phyloP scores from a whole-genome alignment of 768 basidiomycete species.

The Lactarius deliciosus region DNA sequence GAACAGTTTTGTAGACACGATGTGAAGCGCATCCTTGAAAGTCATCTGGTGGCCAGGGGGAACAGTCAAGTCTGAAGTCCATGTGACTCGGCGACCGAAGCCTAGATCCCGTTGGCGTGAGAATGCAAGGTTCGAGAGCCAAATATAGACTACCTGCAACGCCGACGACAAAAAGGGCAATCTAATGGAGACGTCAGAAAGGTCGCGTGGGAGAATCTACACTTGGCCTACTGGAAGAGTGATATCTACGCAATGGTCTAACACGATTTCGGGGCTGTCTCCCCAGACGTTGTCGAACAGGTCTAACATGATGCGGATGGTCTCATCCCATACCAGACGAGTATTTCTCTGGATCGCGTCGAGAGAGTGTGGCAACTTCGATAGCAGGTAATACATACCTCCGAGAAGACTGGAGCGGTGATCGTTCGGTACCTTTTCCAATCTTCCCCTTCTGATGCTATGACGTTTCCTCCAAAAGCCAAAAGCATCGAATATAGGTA shows the following conservation, averaged over 20 bases:
- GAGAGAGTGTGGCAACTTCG: neutral
- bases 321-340: constrained; percentile 42
- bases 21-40: constrained; percentile 51
- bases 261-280: constrained; percentile 39
- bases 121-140: neutral
- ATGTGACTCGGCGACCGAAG: constrained; percentile 52
- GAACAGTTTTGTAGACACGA: constrained; percentile 42
- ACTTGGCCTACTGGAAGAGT: constrained; percentile 48
- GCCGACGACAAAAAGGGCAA: constrained; percentile 56
- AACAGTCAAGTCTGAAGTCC: constrained; percentile 44
- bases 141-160: constrained; percentile 40
- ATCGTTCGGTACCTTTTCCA: constrained; percentile 69
- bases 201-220: neutral
- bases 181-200: constrained; percentile 35
- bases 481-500: constrained; percentile 45
- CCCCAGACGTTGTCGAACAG: constrained; percentile 48
- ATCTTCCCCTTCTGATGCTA: constrained; percentile 61
- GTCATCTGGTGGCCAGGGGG: constrained; percentile 48
- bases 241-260: constrained; percentile 52
- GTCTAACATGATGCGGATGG: constrained; percentile 35
- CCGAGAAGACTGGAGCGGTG: constrained; percentile 63
- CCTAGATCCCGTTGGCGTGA: constrained; percentile 30
- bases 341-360: constrained; percentile 36
- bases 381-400: constrained; percentile 38
- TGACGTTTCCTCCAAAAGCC: constrained; percentile 60